Conservation (phyloP, 2,329 filamentous ascomycete genomes). For the Fusarium sp. region DNA sequence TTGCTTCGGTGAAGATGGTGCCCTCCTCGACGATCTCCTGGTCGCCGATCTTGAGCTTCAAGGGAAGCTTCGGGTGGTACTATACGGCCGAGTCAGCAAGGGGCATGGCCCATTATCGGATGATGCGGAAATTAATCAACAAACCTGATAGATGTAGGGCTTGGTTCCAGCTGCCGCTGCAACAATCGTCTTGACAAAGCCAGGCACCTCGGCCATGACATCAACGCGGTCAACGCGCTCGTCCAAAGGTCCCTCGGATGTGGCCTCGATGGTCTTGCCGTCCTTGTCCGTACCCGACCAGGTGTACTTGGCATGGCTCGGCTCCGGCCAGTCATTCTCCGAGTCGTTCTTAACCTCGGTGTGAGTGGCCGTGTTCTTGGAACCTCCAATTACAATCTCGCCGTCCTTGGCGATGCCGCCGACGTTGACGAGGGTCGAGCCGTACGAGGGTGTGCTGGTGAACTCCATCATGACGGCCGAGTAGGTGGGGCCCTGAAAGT, state of each 20-base stretch:
- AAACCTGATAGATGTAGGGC: constrained; percentile 96
- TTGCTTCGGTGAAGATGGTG: constrained; percentile 85
- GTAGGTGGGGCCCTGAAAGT: constrained; percentile 88
- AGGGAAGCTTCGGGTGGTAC: constrained; percentile 76
- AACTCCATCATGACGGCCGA: constrained; percentile 96
- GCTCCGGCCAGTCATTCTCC: constrained; percentile 90
- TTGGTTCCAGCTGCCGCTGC: constrained; percentile 89
- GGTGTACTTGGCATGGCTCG: constrained; percentile 76
- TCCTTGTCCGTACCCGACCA: constrained; percentile 86
- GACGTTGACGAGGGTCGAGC: constrained; percentile 83
- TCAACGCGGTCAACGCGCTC: constrained; percentile 81
- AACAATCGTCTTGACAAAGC: constrained; percentile 94
- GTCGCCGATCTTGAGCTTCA: constrained; percentile 89
- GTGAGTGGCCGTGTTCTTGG: constrained; percentile 74
- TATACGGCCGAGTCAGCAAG: constrained; percentile 50
- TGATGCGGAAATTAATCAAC: constrained; percentile 36
- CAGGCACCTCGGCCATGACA: constrained; percentile 95
- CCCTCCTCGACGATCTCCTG: constrained; percentile 83
- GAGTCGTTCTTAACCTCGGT: constrained; percentile 75
- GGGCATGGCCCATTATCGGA: constrained; percentile 11
- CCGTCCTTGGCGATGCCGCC: constrained; percentile 85
- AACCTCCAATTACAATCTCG: constrained; percentile 80
- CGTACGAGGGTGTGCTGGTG: constrained; percentile 93
- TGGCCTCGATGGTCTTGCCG: constrained; percentile 76
- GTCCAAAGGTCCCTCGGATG: constrained; percentile 75